A percentile compares a stretch with the other conserved stretches of the same genome.
Evolutionary conservation across 2,329 filamentous ascomycete species (phyloP).

Genomic region (Aspergillus flavus): DNA sequence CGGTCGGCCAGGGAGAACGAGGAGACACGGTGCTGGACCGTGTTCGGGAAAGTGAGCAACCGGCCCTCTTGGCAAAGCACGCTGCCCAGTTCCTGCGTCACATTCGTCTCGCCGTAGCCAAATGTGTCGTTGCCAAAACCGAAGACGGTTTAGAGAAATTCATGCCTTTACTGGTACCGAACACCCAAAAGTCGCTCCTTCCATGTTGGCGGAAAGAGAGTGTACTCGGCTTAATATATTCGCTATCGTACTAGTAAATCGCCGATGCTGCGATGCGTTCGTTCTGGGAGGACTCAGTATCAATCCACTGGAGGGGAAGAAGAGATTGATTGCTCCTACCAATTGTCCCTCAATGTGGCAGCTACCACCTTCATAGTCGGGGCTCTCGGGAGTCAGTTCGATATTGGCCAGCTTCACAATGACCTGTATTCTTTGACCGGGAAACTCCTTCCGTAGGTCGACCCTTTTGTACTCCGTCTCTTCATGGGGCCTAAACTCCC

Average conservation of each 20-base stretch:
- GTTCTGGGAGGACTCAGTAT: constrained; percentile 41
- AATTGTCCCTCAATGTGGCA: constrained; percentile 51
- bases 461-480: not conserved
- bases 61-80: constrained; percentile 6
- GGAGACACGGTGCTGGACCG: constrained; percentile 55
- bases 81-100: constrained; percentile 12
- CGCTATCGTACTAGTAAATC: constrained; percentile 65
- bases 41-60: constrained; percentile 13
- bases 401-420: constrained; percentile 68
- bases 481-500: too few relatives aligned
- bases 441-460: constrained; percentile 31
- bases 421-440: constrained; percentile 36
- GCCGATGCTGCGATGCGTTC: constrained; percentile 66
- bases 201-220: constrained; percentile 54
- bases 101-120: constrained; percentile 14
- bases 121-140: not conserved
- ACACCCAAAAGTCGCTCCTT: not conserved
- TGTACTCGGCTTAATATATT: constrained; percentile 60
- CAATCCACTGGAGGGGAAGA: too few relatives aligned
- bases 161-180: not conserved
- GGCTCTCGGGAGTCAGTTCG: constrained; percentile 61
- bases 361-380: constrained; percentile 51
- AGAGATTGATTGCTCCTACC: constrained; percentile 9
- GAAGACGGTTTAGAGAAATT: constrained; percentile 4
- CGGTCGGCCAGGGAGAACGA: constrained; percentile 54